Base-by-base conservation (phyloP, 1,284 basidiomycete genomes). In the Ceratobasidium sp. region DNA sequence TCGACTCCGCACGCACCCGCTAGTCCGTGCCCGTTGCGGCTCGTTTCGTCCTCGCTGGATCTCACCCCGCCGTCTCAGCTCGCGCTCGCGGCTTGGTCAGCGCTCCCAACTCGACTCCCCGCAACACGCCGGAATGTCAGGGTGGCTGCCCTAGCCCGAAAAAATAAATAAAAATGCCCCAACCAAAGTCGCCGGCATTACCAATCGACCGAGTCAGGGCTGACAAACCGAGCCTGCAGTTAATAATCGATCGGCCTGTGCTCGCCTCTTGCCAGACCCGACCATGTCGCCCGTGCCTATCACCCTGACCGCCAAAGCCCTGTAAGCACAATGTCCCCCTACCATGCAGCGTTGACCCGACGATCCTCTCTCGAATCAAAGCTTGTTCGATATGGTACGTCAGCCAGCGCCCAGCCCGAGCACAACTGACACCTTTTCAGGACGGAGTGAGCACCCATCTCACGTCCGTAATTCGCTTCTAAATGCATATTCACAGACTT, bases 381-480 rank as follows among this genome's bases (percentile, higher is more conserved):
- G 66, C 31, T 29, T 71, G 54, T 71, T 71, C 41, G 66, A 71
- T 59, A 71, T 71, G 66, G 66, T 54, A 71, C 24, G 66, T 59
- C 53, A 46, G 24, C 22, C 7, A 39, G 22, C 37, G 5, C 37
- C 22, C 37, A 48, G 29, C 8, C 13, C 56, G 29, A 34, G 14
- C 53, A 3, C 34, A 27, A 46, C 37, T 58, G 41, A 71, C 54
- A 37, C 6, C 14, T 62, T 16, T 27, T 22, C 53, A 68, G 65
- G 65, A 68, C 51, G 65, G 65, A 29, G 65, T 68, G 37, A 54
- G 65, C 49, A 22, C 58, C 6, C 29, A 14, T 11, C 37, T 27
- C 1, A 11, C 34, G 13, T 41, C 16, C 34, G 16, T 11, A 22
- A 68, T 39, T 14, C 29, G 46, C 27, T 13, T 65, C 43, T 65